Conservation (phyloP, 2,329 filamentous ascomycete genomes). For the Alternaria panax region DNA sequence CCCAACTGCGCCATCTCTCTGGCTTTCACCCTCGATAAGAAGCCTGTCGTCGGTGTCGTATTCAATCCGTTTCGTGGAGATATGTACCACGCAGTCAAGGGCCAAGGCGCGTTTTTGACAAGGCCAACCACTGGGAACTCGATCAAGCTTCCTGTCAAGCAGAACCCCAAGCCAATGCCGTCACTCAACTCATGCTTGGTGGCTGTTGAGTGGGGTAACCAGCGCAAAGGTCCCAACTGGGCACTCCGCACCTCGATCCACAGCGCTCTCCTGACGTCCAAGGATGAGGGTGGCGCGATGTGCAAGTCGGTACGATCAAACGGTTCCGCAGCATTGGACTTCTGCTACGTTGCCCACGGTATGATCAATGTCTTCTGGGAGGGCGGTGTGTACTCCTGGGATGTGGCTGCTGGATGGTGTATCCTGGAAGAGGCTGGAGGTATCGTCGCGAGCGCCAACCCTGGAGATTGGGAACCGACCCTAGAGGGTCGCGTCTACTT, state of each 20-base stretch:
- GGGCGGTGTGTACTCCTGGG: constrained; percentile 48
- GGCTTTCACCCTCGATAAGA: constrained; percentile 41
- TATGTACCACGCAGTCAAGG: constrained; percentile 47
- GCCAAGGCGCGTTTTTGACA: constrained; percentile 41
- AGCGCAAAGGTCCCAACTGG: constrained; percentile 50
- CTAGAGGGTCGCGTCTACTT: constrained; percentile 48
- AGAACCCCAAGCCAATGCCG: constrained; percentile 31
- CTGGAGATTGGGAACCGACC: constrained; percentile 44
- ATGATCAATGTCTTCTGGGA: constrained; percentile 49
- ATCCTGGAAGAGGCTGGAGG: constrained; percentile 50
- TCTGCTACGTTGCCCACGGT: constrained; percentile 50
- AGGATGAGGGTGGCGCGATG: constrained; percentile 42
- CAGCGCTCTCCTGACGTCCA: constrained; percentile 40
- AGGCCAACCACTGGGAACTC: constrained; percentile 24
- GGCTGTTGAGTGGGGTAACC: constrained; percentile 49
- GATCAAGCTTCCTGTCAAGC: constrained; percentile 43
- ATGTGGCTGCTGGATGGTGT: constrained; percentile 49
- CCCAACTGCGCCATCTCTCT: constrained; percentile 48
- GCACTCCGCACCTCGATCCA: constrained; percentile 40
- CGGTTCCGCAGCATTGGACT: constrained; percentile 49
- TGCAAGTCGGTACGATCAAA: constrained; percentile 43
- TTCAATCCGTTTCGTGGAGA: constrained; percentile 47
- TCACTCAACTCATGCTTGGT: constrained; percentile 45
- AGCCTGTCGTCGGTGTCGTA: constrained; percentile 46
- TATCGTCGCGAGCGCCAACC: constrained; percentile 47